Base-by-base conservation (phyloP, 2,329 filamentous ascomycete genomes). In the Penicillium sp. region DNA sequence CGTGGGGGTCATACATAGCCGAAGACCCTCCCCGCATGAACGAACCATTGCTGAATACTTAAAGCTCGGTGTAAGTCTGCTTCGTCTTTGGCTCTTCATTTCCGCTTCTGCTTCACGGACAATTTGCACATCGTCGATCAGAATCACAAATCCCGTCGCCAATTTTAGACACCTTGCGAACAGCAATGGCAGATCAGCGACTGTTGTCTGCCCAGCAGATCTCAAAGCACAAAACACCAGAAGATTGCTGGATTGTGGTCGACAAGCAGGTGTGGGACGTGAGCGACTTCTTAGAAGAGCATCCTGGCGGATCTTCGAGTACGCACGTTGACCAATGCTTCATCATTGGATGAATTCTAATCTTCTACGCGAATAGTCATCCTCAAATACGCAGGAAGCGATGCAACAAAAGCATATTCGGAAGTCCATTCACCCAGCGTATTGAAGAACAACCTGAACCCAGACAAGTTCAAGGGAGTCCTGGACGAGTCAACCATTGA, bases 221-320 rank as follows among this genome's bases (percentile, higher is more conserved):
- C 49, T 70, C 71, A 1, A 66, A 66, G 45, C 80, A 83, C 60
- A 78, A 73, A 46, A 72, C 64, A 11, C 58, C 71, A 29, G 60
- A 74, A 44, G 67, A 83, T 56, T 77, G 80, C 59, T 89, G 86
- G 86, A 79, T 88, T 50, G 83, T 86, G 14, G 78, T 88, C 18
- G 79, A 87, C 64, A 78, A 79, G 38, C 78, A 80, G 59, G 82
- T 88, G 25, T 87, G 83, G 72, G 82, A 88, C 64, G 69, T 88
- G 37, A 84, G 81, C 19, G 75, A 80, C 13, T 88, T 88, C 64
- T 74, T 82, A 9, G 77, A 78, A n/a, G 74, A 82, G 51, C 82
- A 84, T 64, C 81, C 82, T 4, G 81, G 82, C 27, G 82, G 82
- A 18, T 70, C 80, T 40, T 75, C 71, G 36, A 78, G 80, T 75